These are phyloP conservation scores for Protomyces arabidopsidicola DNA, from an alignment of 1,139 yeast genomes.

Conservation along the genomic window DNA sequence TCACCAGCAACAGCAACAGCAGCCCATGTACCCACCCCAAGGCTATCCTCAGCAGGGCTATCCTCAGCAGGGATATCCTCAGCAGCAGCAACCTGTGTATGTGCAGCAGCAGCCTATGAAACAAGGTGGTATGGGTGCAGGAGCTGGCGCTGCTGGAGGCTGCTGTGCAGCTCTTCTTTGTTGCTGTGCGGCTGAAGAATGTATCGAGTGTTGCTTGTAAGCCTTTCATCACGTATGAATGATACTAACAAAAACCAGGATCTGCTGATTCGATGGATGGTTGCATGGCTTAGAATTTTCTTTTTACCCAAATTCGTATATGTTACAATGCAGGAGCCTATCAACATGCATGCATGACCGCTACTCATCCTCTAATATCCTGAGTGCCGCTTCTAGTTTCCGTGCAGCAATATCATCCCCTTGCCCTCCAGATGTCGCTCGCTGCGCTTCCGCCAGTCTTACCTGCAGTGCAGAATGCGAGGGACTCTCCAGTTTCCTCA, in stretches of 20 bases:
- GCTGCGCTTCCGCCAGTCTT: background rate
- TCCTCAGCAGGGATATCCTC: constrained; percentile 13
- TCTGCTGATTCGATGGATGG: background rate
- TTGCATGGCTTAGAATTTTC: too few species aligned
- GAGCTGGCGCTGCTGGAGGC: constrained; percentile 23
- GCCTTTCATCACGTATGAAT: background rate
- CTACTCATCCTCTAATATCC: constrained; percentile 8
- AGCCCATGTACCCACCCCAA: background rate
- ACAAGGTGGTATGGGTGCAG: constrained; percentile 14
- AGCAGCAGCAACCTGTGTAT: constrained; percentile 15
- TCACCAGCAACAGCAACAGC: background rate
- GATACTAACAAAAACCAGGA: background rate
- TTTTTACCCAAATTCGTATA: too few species aligned
- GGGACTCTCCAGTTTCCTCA: background rate
- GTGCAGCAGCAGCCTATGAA: constrained; percentile 26
- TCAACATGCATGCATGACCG: too few species aligned
- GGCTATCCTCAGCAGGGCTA: constrained; percentile 21
- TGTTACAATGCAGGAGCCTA: too few species aligned
- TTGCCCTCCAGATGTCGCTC: background rate
- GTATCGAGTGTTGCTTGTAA: background rate
- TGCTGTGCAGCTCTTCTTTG: constrained; percentile 23
- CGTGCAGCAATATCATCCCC: background rate
- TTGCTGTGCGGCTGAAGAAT: constrained; percentile 16
- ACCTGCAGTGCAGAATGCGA: background rate
- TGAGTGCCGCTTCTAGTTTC: constrained; percentile 18